phyloP scores from a whole-genome alignment of 2,329 filamentous ascomycete genomes.

The Aspergillus neoniger region DNA sequence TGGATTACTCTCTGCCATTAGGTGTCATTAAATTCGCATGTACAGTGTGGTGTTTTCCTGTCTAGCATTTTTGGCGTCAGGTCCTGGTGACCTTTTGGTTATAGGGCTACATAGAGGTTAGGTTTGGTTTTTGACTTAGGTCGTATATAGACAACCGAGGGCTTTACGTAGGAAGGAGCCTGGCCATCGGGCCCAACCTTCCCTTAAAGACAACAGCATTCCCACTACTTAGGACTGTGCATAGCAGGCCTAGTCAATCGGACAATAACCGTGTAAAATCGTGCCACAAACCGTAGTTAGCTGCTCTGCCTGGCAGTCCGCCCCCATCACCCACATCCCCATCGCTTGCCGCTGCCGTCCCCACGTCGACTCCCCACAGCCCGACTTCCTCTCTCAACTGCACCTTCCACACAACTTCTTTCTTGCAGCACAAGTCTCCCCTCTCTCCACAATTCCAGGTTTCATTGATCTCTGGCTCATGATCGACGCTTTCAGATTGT shows the following conservation, averaged over 20 bases:
- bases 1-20: slow-evolving; percentile 50
- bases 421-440: neutral
- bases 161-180: neutral
- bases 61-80: neutral
- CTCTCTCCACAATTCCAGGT: neutral
- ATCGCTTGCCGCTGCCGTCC: neutral
- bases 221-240: too few relatives aligned
- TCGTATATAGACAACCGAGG: neutral
- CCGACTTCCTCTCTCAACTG: neutral
- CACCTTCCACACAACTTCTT: neutral
- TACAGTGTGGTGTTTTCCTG: neutral
- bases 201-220: too few relatives aligned
- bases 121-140: neutral
- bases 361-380: neutral
- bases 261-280: too few relatives aligned
- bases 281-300: neutral
- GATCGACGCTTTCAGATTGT: neutral
- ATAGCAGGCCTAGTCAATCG: too few relatives aligned
- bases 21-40: neutral
- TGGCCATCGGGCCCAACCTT: too few relatives aligned
- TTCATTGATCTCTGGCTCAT: neutral
- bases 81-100: neutral
- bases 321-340: neutral
- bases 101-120: slow-evolving; percentile 11
- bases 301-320: neutral